Evolutionary conservation across 257 asterid species (phyloP).

Genomic region (Ajuga chamaepitys): DNA sequence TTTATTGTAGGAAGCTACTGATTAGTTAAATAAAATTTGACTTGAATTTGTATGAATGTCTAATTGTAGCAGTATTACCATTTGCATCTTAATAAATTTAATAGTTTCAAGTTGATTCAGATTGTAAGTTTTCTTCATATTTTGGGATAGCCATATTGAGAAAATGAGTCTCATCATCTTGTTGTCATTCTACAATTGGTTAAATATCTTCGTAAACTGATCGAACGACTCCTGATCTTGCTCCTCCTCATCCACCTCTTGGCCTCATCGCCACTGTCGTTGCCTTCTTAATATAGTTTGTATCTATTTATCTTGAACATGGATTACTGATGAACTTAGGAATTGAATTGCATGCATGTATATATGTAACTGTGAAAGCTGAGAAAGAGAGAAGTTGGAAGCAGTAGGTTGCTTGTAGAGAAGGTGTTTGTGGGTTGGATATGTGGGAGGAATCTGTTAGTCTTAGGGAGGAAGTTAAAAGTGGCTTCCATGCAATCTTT

Average conservation of each 20-base stretch:
- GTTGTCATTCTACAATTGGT: conserved; percentile 53
- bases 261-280: conserved; percentile 42
- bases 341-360: not conserved
- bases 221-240: conserved; percentile 26
- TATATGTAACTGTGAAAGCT: not conserved
- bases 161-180: conserved; percentile 45
- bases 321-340: not conserved
- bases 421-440: conserved; percentile 9
- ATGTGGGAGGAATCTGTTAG: conserved; percentile 11
- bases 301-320: not conserved
- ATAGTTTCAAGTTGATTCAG: no score
- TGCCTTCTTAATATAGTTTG: not conserved
- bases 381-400: not conserved
- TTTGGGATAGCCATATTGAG: no score
- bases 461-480: not conserved
- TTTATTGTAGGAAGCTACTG: no score
- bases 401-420: conserved; percentile 37
- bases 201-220: conserved; percentile 53
- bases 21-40: no score
- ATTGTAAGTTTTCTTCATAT: no score
- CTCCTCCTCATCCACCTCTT: conserved; percentile 27
- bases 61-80: no score
- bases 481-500: conserved; percentile 2
- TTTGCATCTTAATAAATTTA: no score
- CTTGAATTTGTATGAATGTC: no score